Evolutionary conservation across 1,139 yeast species (phyloP), one percentile per base, ranked within the genome.

Genomic region (Yamadazyma songkhlaensis): DNA sequence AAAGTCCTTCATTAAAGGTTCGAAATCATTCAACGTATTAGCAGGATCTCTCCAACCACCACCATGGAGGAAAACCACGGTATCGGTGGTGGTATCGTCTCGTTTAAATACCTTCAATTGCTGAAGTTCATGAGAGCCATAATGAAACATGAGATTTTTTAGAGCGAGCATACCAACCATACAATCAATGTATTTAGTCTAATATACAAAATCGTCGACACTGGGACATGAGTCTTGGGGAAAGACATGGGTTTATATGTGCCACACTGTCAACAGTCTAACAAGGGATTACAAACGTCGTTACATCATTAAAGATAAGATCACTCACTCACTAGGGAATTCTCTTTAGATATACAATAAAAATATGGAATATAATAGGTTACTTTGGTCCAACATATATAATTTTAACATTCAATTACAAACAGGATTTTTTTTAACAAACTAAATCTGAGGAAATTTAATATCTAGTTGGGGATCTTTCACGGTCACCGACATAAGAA

Each of bases 21-120:
- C 62, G 40, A 78, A 80, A 51, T 84, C 94, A 32, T 67, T 60
- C 35, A 58, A 73, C 0, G 86, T 78, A 53, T 83, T 81, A 2
- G 47, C 55, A 0, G 81, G 79, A 52, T 85, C 95, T 46, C 86
- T 64, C 96, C 96, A 88, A 0, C 92, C 95, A 0, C 96, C 96
- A 0, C 96, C 96, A 55, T 88, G 96, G 27, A 88, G 72, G 46
- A 78, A 80, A 1, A 87, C 60, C 3, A 71, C 50, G 2, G 60
- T 48, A 9, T 42, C 39, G 4, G 24, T 39, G 32, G 51, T 50
- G 9, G 34, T 33, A 30, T 45, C 46, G 2, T 32, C 39, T 28
- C 36, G 40, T 6, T 48, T 40, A 38, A 57, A 59, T 2, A 57
- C 43, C 39, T 57, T 62, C 9, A 60, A 29, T 5, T 35, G 34